phyloP scores from a whole-genome alignment of 441 rosid genomes.

The Geranium incanum region DNA sequence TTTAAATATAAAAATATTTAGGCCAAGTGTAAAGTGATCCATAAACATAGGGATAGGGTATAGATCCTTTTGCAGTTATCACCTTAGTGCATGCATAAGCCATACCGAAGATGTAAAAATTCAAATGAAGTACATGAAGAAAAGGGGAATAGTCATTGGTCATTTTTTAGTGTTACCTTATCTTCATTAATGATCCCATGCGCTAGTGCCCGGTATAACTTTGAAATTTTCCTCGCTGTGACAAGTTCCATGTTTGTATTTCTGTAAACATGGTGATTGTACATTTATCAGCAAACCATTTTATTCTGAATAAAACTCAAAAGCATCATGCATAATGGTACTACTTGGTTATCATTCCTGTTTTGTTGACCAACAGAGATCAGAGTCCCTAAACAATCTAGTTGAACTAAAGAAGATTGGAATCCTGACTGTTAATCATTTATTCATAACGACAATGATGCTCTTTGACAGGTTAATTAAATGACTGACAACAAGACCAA shows the following conservation, averaged over 20 bases:
- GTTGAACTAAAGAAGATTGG: constrained; percentile 1
- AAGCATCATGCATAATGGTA: neutral
- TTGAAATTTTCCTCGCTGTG: constrained; percentile 48
- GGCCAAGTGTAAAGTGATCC: neutral
- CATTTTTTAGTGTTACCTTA: constrained; percentile 33
- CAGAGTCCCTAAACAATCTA: constrained; percentile 4
- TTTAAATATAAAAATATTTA: neutral
- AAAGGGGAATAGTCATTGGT: constrained; percentile 6
- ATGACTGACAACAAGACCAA: neutral
- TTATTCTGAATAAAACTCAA: neutral
- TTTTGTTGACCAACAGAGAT: neutral
- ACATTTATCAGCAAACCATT: constrained; percentile 15
- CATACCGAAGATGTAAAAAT: neutral
- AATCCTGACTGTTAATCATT: neutral
- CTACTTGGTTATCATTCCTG: neutral
- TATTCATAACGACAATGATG: neutral
- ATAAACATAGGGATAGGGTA: constrained; percentile 13
- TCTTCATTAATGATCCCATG: constrained; percentile 57
- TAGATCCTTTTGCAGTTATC: constrained; percentile 14
- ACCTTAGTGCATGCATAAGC: constrained; percentile 11
- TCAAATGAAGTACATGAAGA: neutral
- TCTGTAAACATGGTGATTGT: constrained; percentile 22
- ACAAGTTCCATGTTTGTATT: constrained; percentile 27
- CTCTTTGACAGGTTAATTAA: constrained; percentile 1
- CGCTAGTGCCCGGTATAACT: constrained; percentile 74